These are phyloP conservation scores for Boletus edulis DNA, from an alignment of 768 basidiomycete species.

Conservation along the genomic window DNA sequence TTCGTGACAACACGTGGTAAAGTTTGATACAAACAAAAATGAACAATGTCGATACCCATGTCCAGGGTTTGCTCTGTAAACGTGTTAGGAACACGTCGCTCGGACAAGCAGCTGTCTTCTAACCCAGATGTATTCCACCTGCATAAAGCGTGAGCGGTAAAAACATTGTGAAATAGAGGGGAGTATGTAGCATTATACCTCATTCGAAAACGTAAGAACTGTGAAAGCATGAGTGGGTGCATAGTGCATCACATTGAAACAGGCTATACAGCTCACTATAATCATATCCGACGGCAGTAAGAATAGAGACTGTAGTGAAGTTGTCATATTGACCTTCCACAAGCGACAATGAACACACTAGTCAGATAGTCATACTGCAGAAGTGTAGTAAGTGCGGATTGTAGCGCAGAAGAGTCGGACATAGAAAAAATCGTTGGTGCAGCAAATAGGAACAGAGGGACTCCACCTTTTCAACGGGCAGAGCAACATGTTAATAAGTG, in stretches of 20 bases:
- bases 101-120: neutral
- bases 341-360: neutral
- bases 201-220: neutral
- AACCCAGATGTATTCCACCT: conserved; percentile 3
- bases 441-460: too few relatives aligned
- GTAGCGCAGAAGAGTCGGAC: neutral
- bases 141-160: too few relatives aligned
- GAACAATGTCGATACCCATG: conserved; percentile 7
- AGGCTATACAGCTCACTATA: neutral
- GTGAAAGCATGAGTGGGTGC: neutral
- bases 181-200: neutral
- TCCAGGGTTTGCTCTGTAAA: conserved; percentile 7
- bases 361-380: neutral
- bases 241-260: neutral
- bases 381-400: neutral
- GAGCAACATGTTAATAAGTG: too few relatives aligned
- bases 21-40: conserved; percentile 1
- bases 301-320: neutral
- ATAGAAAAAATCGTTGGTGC: too few relatives aligned
- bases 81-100: neutral
- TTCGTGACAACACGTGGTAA: neutral
- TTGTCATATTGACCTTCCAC: neutral
- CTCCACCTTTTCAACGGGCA: too few relatives aligned
- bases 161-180: too few relatives aligned
- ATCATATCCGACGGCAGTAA: neutral